Base-by-base conservation (phyloP, 2,329 filamentous ascomycete genomes). In the Cercospora sojina region DNA sequence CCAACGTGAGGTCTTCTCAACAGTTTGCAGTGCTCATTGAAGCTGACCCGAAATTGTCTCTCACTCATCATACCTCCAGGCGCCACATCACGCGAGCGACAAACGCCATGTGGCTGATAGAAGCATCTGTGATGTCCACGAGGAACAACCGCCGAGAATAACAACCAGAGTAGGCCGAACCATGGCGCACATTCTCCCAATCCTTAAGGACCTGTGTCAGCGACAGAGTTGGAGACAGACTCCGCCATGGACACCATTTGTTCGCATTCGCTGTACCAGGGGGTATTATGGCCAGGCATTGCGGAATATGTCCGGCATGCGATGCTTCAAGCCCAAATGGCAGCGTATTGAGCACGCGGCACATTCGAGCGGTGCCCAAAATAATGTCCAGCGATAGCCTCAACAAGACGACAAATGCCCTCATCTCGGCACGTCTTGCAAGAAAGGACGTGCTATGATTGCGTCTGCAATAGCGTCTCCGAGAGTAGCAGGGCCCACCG, bases 71-170 rank as follows among this genome's bases (percentile, higher is more conserved):
- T 18, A 59, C 20, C n/a, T n/a, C 35, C 32, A 59, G 13, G 16
- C 38, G 25, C 58, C 58, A 61, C 41, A 49, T 61, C n/a, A n/a
- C 7, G 5, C 41, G 16, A 16, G 23, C 3, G 20, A 47, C n/a
- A 25, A 61, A 61, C 58, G 58, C 58, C 58, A 61, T 61, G 58
- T 61, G 41, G 58, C 58, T 61, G 41, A 61, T 47, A 23, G 58
- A 61, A 49, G 58, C n/a, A 38, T 49, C 25, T 18, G n/a, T 23
- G 20, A 35, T 32, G 12, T 29, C 16, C 5, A 20, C 53, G 53
- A 35, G 27, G 31, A 31, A 31, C 27, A 10, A n/a, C 18, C 29
- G 31, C 31, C 53, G 53, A 57, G 53, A 12, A 18, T 20, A 32
- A 57, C 53, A 35, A 57, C 53, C 31, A 31, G 20, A n/a, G 27